phyloP scores from a whole-genome alignment of 176 grass and related monocot genomes.

The Leersia perrieri region DNA sequence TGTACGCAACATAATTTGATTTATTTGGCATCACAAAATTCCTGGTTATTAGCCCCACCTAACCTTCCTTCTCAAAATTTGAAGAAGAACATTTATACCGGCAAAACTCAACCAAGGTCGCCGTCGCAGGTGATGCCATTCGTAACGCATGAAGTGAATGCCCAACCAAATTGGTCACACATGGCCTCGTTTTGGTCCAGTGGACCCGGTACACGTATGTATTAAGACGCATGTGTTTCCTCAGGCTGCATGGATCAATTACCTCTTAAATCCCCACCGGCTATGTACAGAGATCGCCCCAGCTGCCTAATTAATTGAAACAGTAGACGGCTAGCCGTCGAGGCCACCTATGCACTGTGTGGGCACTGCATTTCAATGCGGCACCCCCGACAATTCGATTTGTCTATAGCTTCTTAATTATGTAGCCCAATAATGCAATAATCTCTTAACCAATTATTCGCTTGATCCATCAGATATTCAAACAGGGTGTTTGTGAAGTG shows the following conservation, averaged over 20 bases:
- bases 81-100: neutral
- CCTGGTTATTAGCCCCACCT: too few relatives aligned
- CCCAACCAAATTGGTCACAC: conserved; percentile 19
- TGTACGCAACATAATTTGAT: too few relatives aligned
- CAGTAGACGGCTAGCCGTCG: neutral
- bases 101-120: neutral
- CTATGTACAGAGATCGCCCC: conserved; percentile 14
- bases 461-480: neutral
- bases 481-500: neutral
- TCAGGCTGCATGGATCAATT: conserved; percentile 14
- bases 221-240: neutral
- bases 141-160: conserved; percentile 2
- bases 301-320: conserved; percentile 30
- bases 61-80: neutral
- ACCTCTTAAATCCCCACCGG: conserved; percentile 39
- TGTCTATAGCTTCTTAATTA: neutral
- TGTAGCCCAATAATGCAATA: neutral
- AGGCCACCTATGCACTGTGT: neutral
- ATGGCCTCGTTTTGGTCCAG: neutral
- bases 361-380: neutral
- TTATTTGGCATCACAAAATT: too few relatives aligned
- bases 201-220: neutral
- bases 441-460: neutral
- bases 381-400: neutral
- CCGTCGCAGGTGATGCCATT: neutral